These are phyloP conservation scores for Aspergillus japonicus DNA, from an alignment of 2,329 filamentous ascomycete species.

Conservation along the genomic window DNA sequence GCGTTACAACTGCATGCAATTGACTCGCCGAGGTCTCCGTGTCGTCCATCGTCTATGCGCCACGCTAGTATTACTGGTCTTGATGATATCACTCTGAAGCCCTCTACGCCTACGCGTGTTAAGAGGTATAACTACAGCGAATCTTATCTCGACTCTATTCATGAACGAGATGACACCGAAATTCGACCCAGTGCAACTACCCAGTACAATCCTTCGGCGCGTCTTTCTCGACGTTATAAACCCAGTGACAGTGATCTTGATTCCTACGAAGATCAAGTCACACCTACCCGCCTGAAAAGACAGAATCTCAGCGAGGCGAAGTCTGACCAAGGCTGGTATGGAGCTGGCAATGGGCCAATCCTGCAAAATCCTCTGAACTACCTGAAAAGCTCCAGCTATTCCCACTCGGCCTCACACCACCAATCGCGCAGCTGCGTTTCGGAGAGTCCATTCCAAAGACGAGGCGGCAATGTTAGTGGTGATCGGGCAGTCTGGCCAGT, in stretches of 20 bases:
- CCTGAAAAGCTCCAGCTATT: conserved; percentile 2
- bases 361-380: conserved; percentile 21
- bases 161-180: neutral
- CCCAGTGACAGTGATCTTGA: neutral
- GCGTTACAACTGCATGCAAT: neutral
- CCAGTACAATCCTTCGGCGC: conserved; percentile 11
- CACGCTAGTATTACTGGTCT: neutral
- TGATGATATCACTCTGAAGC: neutral
- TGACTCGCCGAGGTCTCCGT: neutral
- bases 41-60: neutral
- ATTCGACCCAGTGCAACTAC: neutral
- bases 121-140: neutral
- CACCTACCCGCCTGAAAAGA: conserved; percentile 1
- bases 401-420: conserved; percentile 1
- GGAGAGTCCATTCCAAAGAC: neutral
- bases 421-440: neutral
- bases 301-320: conserved; percentile 1
- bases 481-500: neutral
- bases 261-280: neutral
- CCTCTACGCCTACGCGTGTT: neutral
- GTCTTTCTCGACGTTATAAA: neutral
- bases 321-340: conserved; percentile 9
- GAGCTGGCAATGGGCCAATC: conserved; percentile 1
- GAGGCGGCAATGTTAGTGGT: neutral
- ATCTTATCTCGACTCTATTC: neutral